phyloP scores from a whole-genome alignment of 2,329 filamentous ascomycete species.

The Calonectria montana region DNA sequence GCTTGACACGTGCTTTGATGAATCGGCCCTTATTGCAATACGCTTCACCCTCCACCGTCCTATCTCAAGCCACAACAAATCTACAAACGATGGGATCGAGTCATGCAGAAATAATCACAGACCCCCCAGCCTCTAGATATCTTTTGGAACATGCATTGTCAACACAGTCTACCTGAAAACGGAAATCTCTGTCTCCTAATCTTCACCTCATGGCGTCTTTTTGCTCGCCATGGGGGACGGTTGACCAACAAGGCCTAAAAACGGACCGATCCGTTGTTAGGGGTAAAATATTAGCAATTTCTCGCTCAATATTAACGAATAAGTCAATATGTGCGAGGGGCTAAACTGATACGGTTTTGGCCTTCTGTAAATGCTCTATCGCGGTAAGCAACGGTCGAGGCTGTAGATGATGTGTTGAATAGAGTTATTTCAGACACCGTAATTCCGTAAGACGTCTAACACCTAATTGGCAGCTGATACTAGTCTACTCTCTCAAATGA shows the following conservation, averaged over 20 bases:
- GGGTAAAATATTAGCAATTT: not conserved
- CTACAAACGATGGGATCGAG: not conserved
- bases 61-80: not conserved
- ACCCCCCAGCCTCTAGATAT: not conserved
- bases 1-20: not conserved
- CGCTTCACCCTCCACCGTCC: not conserved
- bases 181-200: conserved; percentile 9
- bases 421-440: not conserved
- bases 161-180: not conserved
- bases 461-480: not conserved
- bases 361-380: not conserved
- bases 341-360: not conserved
- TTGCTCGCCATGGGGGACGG: not conserved
- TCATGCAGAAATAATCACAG: not conserved
- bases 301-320: not conserved
- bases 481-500: not conserved
- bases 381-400: not conserved
- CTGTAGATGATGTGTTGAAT: not conserved
- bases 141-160: not conserved
- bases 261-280: conserved; percentile 14
- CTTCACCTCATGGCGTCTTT: not conserved
- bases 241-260: not conserved
- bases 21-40: not conserved
- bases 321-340: conserved; percentile 1
- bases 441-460: not conserved